Percentiles rank a stretch among this genome's conserved stretches.
Conservation (phyloP, 2,329 filamentous ascomycete genomes). For the Sporothrix curviconia region DNA sequence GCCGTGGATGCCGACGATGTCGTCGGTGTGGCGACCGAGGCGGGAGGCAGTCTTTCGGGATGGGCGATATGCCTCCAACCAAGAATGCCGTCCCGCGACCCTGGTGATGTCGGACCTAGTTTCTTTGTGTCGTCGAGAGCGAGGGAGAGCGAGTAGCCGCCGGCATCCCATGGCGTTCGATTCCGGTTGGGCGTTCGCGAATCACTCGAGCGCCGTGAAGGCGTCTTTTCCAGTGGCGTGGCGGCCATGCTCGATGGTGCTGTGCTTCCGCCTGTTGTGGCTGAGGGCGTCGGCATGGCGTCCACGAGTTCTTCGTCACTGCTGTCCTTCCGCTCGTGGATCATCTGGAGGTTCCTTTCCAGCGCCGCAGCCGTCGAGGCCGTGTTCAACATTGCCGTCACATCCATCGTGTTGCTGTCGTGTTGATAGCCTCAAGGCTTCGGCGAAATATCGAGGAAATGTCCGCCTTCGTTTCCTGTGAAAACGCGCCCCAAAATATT, state of each 20-base stretch:
- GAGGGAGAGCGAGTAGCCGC: slow-evolving; percentile 42
- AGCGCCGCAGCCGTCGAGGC: slow-evolving; percentile 24
- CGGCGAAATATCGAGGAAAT: no score
- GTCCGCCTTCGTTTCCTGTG: no score
- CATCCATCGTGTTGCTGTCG: slow-evolving; percentile 30
- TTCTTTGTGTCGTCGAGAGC: slow-evolving; percentile 36
- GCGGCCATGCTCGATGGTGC: slow-evolving; percentile 24
- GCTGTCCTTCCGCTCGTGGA: slow-evolving; percentile 6
- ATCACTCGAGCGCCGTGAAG: slow-evolving; percentile 25
- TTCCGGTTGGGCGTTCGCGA: slow-evolving; percentile 27
- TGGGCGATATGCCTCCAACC: background rate
- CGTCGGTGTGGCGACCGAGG: background rate
- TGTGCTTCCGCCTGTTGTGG: slow-evolving; percentile 20
- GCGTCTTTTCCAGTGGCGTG: slow-evolving; percentile 28
- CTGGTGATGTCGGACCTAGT: slow-evolving; percentile 22
- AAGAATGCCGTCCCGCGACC: slow-evolving; percentile 5
- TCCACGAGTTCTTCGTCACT: slow-evolving; percentile 16
- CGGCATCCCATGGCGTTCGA: slow-evolving; percentile 46
- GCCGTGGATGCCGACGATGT: background rate
- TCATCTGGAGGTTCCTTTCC: background rate
- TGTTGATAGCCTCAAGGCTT: no score
- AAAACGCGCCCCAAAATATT: no score
- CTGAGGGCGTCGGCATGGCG: slow-evolving; percentile 22
- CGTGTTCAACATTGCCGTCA: slow-evolving; percentile 36
- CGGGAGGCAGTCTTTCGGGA: no score